These are phyloP conservation scores for Xylaria scruposa DNA, from an alignment of 495 filamentous ascomycete species.

Conservation along the genomic window DNA sequence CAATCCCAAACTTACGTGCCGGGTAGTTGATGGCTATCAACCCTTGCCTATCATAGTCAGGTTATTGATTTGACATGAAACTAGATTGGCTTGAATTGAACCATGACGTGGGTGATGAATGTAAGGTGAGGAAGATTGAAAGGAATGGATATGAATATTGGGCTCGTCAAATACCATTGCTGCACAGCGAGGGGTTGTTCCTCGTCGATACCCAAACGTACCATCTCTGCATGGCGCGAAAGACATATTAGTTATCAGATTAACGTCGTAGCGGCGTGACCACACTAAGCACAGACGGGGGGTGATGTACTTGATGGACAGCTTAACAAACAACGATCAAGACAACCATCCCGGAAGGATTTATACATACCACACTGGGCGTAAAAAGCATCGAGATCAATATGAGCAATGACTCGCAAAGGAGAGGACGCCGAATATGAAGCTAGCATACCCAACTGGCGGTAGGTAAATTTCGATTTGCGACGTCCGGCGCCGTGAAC, in stretches of 20 bases:
- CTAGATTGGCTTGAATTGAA: background rate
- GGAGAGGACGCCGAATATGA: conserved; percentile 74
- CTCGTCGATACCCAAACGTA: conserved; percentile 75
- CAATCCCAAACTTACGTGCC: conserved; percentile 79
- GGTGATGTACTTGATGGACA: background rate
- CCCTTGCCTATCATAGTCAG: conserved; percentile 58
- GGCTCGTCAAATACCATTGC: conserved; percentile 63
- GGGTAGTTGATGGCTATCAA: conserved; percentile 97
- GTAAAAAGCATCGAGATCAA: conserved; percentile 98
- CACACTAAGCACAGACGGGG: background rate
- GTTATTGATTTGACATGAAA: conserved; percentile 25
- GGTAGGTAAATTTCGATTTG: conserved; percentile 81
- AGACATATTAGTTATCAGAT: background rate
- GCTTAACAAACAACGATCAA: background rate
- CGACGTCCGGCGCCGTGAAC: conserved; percentile 47
- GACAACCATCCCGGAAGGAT: background rate
- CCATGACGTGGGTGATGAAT: conserved; percentile 5
- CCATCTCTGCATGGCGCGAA: conserved; percentile 34
- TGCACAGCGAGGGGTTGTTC: conserved; percentile 90
- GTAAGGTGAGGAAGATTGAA: background rate
- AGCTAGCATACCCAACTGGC: conserved; percentile 77
- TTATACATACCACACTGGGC: conserved; percentile 85
- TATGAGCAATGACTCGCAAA: conserved; percentile 85
- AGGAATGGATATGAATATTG: conserved; percentile 11
- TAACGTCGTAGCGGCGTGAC: background rate